These are phyloP conservation scores for Xylaria sp. DNA, from an alignment of 495 filamentous ascomycete genomes.

Conservation along the genomic window DNA sequence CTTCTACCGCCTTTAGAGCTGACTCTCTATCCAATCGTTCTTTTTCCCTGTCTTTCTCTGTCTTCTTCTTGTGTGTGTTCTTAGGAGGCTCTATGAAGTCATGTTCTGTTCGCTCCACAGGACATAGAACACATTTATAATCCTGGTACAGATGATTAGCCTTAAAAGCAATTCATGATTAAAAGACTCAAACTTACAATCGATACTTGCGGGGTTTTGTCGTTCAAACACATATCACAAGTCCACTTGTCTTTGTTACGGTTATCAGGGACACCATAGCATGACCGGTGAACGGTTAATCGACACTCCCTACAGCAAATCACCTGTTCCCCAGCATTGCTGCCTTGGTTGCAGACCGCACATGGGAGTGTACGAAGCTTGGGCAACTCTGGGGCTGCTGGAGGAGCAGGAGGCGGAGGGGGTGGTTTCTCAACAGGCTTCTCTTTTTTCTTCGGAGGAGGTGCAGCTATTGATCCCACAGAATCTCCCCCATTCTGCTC, in stretches of 20 bases:
- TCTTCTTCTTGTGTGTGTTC: slow-evolving; percentile 89
- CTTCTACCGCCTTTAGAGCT: slow-evolving; percentile 72
- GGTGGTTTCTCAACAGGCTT: slow-evolving; percentile 59
- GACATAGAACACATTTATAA: slow-evolving; percentile 93
- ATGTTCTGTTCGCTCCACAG: slow-evolving; percentile 74
- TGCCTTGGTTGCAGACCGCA: slow-evolving; percentile 79
- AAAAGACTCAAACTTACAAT: slow-evolving; percentile 63
- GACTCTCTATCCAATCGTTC: slow-evolving; percentile 84
- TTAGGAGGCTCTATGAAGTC: slow-evolving; percentile 87
- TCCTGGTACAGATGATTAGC: slow-evolving; percentile 56
- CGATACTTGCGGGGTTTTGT: slow-evolving; percentile 83
- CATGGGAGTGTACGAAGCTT: slow-evolving; percentile 73
- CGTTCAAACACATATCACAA: slow-evolving; percentile 95
- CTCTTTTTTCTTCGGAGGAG: slow-evolving; percentile 72
- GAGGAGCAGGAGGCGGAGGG: slow-evolving; percentile 46
- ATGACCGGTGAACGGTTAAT: slow-evolving; percentile 90
- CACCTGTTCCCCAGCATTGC: slow-evolving; percentile 69
- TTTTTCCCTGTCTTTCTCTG: slow-evolving; percentile 87
- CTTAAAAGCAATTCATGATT: background rate
- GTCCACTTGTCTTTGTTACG: slow-evolving; percentile 83
- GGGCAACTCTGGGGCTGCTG: slow-evolving; percentile 74
- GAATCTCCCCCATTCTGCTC: slow-evolving; percentile 39
- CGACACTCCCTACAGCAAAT: slow-evolving; percentile 84
- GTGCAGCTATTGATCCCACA: slow-evolving; percentile 25
- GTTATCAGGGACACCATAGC: slow-evolving; percentile 81